Evolutionary conservation across 2,329 filamentous ascomycete genomes (phyloP).

Genomic region (Neofusicoccum umdonicola): DNA sequence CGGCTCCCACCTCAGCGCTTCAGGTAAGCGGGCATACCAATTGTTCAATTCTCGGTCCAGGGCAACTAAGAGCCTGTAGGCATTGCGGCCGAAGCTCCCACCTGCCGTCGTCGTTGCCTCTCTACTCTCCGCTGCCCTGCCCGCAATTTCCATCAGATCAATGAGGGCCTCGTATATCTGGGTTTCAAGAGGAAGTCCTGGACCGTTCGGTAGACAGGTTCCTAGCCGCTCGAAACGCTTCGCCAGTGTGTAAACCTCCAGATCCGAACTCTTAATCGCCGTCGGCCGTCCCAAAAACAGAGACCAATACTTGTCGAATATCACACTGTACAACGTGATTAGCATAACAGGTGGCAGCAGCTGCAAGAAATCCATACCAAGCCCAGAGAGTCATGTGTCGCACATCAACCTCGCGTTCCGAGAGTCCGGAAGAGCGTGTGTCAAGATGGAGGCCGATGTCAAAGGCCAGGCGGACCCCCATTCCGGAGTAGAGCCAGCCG

Average conservation of each 20-base stretch:
- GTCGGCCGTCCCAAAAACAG: conserved; percentile 55
- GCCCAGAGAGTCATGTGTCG: conserved; percentile 46
- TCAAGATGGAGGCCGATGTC: conserved; percentile 41
- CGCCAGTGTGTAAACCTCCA: conserved; percentile 49
- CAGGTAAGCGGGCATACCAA: conserved; percentile 54
- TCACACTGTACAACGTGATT: conserved; percentile 15
- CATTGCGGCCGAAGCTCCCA: conserved; percentile 44
- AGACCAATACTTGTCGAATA: conserved; percentile 44
- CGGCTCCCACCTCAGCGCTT: conserved; percentile 39
- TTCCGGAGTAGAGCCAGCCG: conserved; percentile 53
- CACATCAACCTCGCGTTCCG: conserved; percentile 45
- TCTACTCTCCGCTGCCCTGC: conserved; percentile 39
- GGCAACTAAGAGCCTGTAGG: conserved; percentile 51
- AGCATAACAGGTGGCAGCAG: not conserved
- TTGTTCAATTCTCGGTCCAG: conserved; percentile 55
- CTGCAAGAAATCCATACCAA: conserved; percentile 28
- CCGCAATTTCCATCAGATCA: conserved; percentile 57
- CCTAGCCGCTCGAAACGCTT: conserved; percentile 47
- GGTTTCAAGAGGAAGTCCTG: conserved; percentile 32
- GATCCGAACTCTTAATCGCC: conserved; percentile 53
- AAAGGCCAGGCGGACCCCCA: conserved; percentile 23
- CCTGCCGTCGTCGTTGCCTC: conserved; percentile 28
- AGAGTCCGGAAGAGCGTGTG: conserved; percentile 35
- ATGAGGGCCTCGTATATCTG: conserved; percentile 53
- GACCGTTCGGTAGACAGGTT: conserved; percentile 36